These are phyloP conservation scores for Emergomyces orientalis DNA, from an alignment of 2,329 filamentous ascomycete species.

Conservation along the genomic window DNA sequence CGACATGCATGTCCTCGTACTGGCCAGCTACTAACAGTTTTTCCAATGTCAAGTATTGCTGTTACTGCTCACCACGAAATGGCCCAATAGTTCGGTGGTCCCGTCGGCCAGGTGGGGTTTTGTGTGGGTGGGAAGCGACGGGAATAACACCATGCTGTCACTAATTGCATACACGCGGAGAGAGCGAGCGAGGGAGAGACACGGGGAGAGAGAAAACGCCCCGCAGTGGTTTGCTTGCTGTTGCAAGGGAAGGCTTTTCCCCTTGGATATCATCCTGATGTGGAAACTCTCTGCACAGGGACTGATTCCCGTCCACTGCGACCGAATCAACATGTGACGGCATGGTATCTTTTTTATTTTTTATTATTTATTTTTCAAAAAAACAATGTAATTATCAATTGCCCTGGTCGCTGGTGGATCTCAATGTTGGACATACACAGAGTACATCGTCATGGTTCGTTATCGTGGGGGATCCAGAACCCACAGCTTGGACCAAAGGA, in stretches of 20 bases:
- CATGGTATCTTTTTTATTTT: too few species aligned
- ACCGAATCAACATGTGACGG: neutral
- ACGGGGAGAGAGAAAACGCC: neutral
- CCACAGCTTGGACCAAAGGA: neutral
- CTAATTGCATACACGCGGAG: neutral
- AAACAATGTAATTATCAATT: neutral
- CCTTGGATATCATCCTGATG: too few species aligned
- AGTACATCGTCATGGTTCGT: neutral
- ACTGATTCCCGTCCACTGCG: neutral
- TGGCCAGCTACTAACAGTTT: neutral
- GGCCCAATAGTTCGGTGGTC: neutral
- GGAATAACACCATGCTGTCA: too few species aligned
- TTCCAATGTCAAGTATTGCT: neutral
- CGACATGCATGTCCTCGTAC: neutral
- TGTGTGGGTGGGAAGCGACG: too few species aligned
- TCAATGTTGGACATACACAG: neutral
- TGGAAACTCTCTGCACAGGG: too few species aligned
- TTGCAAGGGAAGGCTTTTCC: too few species aligned
- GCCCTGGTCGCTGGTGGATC: neutral
- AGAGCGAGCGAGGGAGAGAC: too few species aligned
- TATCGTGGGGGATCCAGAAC: neutral
- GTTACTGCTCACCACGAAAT: neutral
- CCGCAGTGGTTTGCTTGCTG: neutral
- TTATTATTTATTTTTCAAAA: neutral
- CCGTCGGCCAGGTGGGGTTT: neutral